A percentile compares a stretch with the other conserved stretches of the same genome.
Evolutionary conservation across 768 basidiomycete genomes (phyloP).

Genomic region (Paxillus rubicundulus): DNA sequence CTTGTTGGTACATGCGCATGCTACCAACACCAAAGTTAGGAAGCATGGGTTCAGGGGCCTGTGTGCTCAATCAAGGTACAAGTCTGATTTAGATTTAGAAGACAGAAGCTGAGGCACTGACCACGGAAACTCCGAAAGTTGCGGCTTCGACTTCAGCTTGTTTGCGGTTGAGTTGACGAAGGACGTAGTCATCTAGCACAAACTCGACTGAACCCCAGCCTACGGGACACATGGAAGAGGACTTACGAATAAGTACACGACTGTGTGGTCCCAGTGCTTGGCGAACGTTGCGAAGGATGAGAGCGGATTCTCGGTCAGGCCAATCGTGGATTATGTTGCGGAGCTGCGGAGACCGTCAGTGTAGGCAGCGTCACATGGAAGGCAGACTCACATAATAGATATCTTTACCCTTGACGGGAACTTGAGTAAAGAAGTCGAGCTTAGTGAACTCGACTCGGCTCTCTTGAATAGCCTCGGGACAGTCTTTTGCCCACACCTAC

Average conservation of each 20-base stretch:
- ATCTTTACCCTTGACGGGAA: conserved; percentile 17
- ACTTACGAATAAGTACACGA: conserved; percentile 33
- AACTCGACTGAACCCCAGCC: background rate
- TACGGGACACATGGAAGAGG: background rate
- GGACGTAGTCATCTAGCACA: conserved; percentile 23
- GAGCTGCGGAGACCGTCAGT: background rate
- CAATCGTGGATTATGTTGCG: conserved; percentile 31
- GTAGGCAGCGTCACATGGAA: background rate
- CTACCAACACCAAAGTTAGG: conserved; percentile 34
- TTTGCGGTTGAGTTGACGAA: conserved; percentile 15
- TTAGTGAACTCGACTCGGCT: conserved; percentile 18
- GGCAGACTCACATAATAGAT: conserved; percentile 22
- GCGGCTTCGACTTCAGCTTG: conserved; percentile 12
- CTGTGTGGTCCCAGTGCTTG: conserved; percentile 28
- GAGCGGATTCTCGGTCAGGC: conserved; percentile 27
- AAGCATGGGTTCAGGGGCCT: conserved; percentile 36
- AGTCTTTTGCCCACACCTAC: conserved; percentile 14
- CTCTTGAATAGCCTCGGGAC: conserved; percentile 15
- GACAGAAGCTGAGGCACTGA: conserved; percentile 3
- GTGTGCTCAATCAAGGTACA: background rate
- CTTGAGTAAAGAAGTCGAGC: conserved; percentile 22
- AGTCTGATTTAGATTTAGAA: background rate
- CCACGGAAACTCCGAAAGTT: conserved; percentile 10
- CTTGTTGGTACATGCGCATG: conserved; percentile 28
- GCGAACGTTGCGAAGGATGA: conserved; percentile 30